Base-by-base conservation (phyloP, 352 stramenopile species). In the Globisporangium mamillatum region DNA sequence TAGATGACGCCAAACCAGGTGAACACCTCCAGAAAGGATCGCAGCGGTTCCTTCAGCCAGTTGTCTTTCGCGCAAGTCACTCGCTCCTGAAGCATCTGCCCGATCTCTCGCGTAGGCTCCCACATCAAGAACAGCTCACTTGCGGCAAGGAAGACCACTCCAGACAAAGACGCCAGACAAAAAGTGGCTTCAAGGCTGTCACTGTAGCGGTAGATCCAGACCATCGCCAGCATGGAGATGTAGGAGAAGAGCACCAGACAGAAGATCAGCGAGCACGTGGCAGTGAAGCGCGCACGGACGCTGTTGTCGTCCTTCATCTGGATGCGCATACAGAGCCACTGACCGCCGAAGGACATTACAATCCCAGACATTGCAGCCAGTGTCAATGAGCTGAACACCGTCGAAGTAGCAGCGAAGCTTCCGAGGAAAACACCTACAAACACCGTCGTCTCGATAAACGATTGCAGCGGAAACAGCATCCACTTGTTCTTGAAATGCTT, bases 181-280 rank as follows among this genome's bases (percentile, higher is more conserved):
- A 95, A 95, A 4, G 88, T 88, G 3, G 88, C 84, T 72, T 95
- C 88, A 63, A 95, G 90, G 59, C 80, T 93, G 60, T 92, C 82
- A 41, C 93, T 92, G 75, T 93, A 86, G 59, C 89, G 82, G 65
- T 95, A 95, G 59, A 95, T 95, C 59, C 77, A 90, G 24, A 90
- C 74, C 16, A 95, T 66, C 9, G 80, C 89, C 29, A 94, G 54
- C 65, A 91, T 81, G 12, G 84, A 89, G 2, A 78, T 77, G 58
- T 90, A 95, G 4, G 79, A 81, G 65, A 94, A 79, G 36, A 94
- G 71, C 24, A 90, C 82, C 50, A 92, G 64, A 54, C 75, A 93
- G 63, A 93, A 94, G 6, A 94, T 67, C 41, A 93, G 72, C 16
- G 88, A 86, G 38, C 83, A 93, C 16, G 88, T 92, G 25, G 81